phyloP scores from a whole-genome alignment of 2,329 filamentous ascomycete species.

The Cryphonectria japonica region DNA sequence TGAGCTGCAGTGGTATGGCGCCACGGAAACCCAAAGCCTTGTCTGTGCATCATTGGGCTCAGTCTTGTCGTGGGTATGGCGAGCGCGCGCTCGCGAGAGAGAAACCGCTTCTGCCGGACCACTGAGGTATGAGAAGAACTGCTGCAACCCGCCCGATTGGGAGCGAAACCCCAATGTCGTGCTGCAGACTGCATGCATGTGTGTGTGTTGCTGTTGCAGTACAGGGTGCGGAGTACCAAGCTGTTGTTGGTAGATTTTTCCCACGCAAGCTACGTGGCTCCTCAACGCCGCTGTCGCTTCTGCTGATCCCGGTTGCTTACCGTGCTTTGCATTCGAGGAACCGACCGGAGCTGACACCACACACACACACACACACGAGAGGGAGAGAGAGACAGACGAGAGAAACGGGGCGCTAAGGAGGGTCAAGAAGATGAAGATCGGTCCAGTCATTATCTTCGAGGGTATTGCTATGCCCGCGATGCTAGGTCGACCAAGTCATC shows the following conservation, averaged over 20 bases:
- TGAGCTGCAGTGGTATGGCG: neutral
- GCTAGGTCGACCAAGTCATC: constrained; percentile 1
- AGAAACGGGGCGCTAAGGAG: constrained; percentile 21
- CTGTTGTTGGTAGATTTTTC: constrained; percentile 8
- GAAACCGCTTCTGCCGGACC: neutral
- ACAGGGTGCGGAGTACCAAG: neutral
- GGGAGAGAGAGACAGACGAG: neutral
- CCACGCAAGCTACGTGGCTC: constrained; percentile 30
- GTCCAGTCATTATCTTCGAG: neutral
- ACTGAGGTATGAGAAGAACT: neutral
- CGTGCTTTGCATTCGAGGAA: constrained; percentile 1
- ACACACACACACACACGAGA: neutral
- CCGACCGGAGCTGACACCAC: neutral
- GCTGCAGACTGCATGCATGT: constrained; percentile 20
- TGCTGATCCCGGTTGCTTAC: constrained; percentile 13
- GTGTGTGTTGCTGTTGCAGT: constrained; percentile 16
- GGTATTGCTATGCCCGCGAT: neutral
- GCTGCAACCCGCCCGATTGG: neutral
- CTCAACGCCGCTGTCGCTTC: constrained; percentile 26
- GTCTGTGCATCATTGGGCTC: neutral
- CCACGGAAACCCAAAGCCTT: neutral
- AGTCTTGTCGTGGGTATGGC: neutral
- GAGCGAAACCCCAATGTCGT: constrained; percentile 17
- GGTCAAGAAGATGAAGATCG: neutral
- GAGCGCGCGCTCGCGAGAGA: neutral